These are phyloP conservation scores for Dipteronia dyeriana DNA, from an alignment of 345 rosid genomes.

Conservation along the genomic window DNA sequence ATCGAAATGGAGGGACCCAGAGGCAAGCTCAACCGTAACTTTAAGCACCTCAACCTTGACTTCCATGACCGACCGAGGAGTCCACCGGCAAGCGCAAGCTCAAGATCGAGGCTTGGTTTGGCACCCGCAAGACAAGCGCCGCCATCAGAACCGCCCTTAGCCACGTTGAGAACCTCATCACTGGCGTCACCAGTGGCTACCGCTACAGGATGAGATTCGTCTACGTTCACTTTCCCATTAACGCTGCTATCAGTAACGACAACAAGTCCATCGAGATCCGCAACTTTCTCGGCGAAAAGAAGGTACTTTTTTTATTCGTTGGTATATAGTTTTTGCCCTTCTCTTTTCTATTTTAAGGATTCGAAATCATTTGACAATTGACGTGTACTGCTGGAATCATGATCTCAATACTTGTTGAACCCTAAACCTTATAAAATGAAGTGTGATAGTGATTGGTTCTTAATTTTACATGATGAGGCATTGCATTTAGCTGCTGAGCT, in stretches of 20 bases:
- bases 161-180: conserved; percentile 67
- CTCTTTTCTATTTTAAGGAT: too few relatives aligned
- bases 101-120: conserved; percentile 67
- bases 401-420: too few relatives aligned
- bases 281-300: conserved; percentile 68
- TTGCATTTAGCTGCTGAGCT: too few relatives aligned
- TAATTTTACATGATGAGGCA: too few relatives aligned
- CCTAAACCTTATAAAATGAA: too few relatives aligned
- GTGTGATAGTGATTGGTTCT: too few relatives aligned
- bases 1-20: conserved; percentile 63
- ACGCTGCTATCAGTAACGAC: conserved; percentile 57
- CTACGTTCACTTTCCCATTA: conserved; percentile 84
- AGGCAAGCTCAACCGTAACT: conserved; percentile 58
- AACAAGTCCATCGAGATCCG: conserved; percentile 71
- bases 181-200: conserved; percentile 73
- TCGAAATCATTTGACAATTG: too few relatives aligned
- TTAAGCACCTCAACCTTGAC: conserved; percentile 71
- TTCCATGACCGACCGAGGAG: conserved; percentile 60
- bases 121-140: conserved; percentile 59
- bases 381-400: too few relatives aligned
- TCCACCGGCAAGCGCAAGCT: conserved; percentile 53
- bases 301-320: conserved; percentile 24
- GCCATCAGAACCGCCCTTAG: conserved; percentile 68
- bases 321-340: too few relatives aligned
- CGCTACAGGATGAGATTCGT: conserved; percentile 88